phyloP scores from a whole-genome alignment of 2,329 filamentous ascomycete species.

The Colletotrichum brevisporum region DNA sequence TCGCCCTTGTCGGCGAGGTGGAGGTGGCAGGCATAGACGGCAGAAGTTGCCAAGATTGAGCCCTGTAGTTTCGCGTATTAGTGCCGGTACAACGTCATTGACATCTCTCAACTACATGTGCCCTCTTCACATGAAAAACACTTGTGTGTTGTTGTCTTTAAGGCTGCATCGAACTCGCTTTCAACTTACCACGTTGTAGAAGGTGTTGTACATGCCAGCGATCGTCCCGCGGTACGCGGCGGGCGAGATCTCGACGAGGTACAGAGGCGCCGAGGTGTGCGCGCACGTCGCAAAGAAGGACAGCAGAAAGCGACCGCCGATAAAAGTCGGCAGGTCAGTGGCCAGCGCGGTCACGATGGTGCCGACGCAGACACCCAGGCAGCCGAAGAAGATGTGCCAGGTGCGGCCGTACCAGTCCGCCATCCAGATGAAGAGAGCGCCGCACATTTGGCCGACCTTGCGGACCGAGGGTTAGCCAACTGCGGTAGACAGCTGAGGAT shows the following conservation, averaged over 20 bases:
- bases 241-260: constrained; percentile 72
- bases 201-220: constrained; percentile 66
- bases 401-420: constrained; percentile 61
- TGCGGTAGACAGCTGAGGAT: background rate
- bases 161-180: no score
- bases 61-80: constrained; percentile 32
- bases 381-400: constrained; percentile 60
- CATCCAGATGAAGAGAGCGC: constrained; percentile 58
- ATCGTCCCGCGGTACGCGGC: constrained; percentile 70
- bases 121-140: no score
- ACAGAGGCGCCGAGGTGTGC: constrained; percentile 69
- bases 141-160: no score
- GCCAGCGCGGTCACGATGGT: constrained; percentile 64
- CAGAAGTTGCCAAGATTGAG: constrained; percentile 49
- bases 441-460: constrained; percentile 58
- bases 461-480: background rate
- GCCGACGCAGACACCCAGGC: constrained; percentile 63
- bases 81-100: background rate
- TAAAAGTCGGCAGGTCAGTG: constrained; percentile 55
- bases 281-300: constrained; percentile 70
- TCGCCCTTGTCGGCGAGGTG: constrained; percentile 46
- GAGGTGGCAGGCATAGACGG: constrained; percentile 49
- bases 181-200: constrained; percentile 55
- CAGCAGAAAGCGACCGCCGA: constrained; percentile 65
- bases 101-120: background rate